Evolutionary conservation across 164 flowering plant species (phyloP).

Genomic region (Berberis vulgaris): DNA sequence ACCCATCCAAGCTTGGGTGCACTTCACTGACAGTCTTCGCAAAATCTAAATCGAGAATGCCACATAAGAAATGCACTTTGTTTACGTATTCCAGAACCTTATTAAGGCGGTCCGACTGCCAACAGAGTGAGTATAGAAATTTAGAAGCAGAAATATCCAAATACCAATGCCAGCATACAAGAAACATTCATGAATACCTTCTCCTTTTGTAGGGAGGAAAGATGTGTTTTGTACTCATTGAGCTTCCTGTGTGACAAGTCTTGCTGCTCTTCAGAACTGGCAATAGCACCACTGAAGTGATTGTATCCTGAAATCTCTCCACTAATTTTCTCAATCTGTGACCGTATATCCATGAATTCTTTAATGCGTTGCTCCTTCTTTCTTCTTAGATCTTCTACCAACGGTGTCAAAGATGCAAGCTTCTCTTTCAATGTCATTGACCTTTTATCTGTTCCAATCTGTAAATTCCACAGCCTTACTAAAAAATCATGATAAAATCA

Average conservation of each 20-base stretch:
- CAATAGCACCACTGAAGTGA: conserved; percentile 16
- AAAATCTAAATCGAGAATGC: conserved; percentile 76
- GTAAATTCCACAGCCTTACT: conserved; percentile 3
- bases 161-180: background rate
- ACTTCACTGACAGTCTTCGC: conserved; percentile 74
- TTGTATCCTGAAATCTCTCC: conserved; percentile 69
- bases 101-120: conserved; percentile 80
- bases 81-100: conserved; percentile 70
- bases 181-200: conserved; percentile 38
- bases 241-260: conserved; percentile 76
- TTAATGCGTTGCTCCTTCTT: conserved; percentile 67
- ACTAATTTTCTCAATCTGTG: conserved; percentile 63
- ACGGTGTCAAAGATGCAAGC: conserved; percentile 57
- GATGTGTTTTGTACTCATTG: conserved; percentile 54
- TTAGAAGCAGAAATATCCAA: background rate
- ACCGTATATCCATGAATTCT: conserved; percentile 55
- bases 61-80: conserved; percentile 80
- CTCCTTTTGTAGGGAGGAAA: conserved; percentile 65
- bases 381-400: conserved; percentile 53
- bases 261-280: conserved; percentile 23
- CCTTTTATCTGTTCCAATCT: conserved; percentile 47
- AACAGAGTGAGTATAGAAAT: background rate
- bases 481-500: no score
- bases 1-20: conserved; percentile 71
- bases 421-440: conserved; percentile 53